Evolutionary conservation across 2,329 filamentous ascomycete species (phyloP).

Genomic region (Alternaria consortialis): DNA sequence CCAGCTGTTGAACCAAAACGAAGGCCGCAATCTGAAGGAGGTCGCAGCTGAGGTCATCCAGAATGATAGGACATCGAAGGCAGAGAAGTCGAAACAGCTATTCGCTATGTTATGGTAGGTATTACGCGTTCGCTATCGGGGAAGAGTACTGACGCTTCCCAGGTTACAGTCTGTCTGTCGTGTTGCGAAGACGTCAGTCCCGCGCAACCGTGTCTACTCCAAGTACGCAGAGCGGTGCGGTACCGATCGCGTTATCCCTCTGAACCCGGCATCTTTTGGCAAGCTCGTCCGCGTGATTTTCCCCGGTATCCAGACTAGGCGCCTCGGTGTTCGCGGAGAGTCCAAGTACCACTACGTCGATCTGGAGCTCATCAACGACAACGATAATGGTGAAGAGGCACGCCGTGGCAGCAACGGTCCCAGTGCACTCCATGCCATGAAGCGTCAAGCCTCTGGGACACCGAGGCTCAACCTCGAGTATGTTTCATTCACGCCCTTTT

Average conservation of each 20-base stretch:
- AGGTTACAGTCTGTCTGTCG: slow-evolving; percentile 78
- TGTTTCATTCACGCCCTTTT: background rate
- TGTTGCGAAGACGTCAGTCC: slow-evolving; percentile 83
- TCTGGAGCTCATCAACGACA: slow-evolving; percentile 60
- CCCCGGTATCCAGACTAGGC: slow-evolving; percentile 89
- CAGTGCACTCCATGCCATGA: slow-evolving; percentile 34
- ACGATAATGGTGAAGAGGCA: slow-evolving; percentile 37
- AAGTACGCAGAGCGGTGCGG: slow-evolving; percentile 94
- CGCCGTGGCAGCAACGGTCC: slow-evolving; percentile 33
- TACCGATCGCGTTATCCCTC: slow-evolving; percentile 89
- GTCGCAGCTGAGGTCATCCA: slow-evolving; percentile 79
- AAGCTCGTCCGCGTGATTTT: slow-evolving; percentile 97
- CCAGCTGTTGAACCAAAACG: slow-evolving; percentile 75
- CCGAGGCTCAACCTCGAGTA: slow-evolving; percentile 50
- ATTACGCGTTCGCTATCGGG: background rate
- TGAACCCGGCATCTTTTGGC: slow-evolving; percentile 97
- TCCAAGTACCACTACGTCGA: slow-evolving; percentile 95
- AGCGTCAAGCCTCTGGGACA: slow-evolving; percentile 45
- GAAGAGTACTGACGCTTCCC: slow-evolving; percentile 36
- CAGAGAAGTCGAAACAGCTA: slow-evolving; percentile 83
- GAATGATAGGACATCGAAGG: slow-evolving; percentile 81
- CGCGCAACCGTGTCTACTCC: slow-evolving; percentile 91
- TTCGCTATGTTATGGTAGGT: slow-evolving; percentile 88
- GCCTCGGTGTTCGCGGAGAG: slow-evolving; percentile 91
- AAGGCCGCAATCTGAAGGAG: slow-evolving; percentile 72